Evolutionary conservation across 2,329 filamentous ascomycete genomes (phyloP), one percentile per base, ranked within the genome.

Genomic region (Fusarium dlaminii): DNA sequence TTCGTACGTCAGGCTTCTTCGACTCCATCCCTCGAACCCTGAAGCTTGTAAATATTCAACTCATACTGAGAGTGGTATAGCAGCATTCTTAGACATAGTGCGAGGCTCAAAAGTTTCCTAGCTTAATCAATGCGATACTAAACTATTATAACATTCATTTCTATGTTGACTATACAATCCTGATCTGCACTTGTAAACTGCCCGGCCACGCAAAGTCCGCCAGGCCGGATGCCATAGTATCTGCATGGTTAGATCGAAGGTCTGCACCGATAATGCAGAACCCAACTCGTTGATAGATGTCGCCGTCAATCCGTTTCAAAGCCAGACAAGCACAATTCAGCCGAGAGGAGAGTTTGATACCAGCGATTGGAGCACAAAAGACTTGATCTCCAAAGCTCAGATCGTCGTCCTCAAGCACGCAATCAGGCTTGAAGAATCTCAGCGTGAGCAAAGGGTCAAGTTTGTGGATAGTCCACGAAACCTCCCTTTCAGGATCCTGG

Each of bases 301-400:
- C 6, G 3, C 5, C 11, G 1, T 32, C 59, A 10, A 56, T 12
- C 12, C 5, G 11, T 11, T 37, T 56, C 6, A 62, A 43, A 6
- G 17, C 59, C 9, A 62, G 8, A 45, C 59, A 56, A 1, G 12
- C 39, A 15, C n/a, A 30, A 5, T n/a, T 6, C 12, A 52, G 6
- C 13, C 6, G 13, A 11, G 3, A 14, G 10, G 3, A 5, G 8
- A 1, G 0, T 17, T 7, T 14, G 2, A 17, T 4, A 12, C n/a
- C 7, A 29, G 15, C 30, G 11, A 62, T 45, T 6, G 49, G 20
- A 13, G 59, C 59, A 14, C 39, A 62, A 45, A 36, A 56, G 1
- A 56, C 32, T 8, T 6, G 24, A 8, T 37, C 32, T 12, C 49
- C 59, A 2, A 62, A 37, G 0, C 1, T 17, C 6, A 62, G 8